These are phyloP conservation scores for Claviceps sp. DNA, from an alignment of 2,329 filamentous ascomycete species.

Conservation along the genomic window DNA sequence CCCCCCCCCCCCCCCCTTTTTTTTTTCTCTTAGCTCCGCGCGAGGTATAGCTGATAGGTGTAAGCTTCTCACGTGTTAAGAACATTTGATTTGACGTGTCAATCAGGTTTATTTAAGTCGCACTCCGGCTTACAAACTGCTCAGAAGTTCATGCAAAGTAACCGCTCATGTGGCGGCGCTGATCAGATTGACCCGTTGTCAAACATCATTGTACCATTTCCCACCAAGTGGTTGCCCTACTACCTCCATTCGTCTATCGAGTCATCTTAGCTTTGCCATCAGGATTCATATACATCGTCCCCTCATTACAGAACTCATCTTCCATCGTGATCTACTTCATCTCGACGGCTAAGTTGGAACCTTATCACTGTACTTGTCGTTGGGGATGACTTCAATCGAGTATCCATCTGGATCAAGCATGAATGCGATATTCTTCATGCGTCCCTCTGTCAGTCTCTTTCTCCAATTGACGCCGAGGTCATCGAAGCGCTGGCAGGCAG, in stretches of 20 bases:
- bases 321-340: not conserved
- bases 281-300: not conserved
- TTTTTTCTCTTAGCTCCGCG: not conserved
- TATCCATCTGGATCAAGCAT: constrained; percentile 79
- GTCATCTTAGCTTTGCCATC: not conserved
- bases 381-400: constrained; percentile 72
- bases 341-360: not conserved
- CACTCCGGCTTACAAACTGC: not conserved
- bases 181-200: not conserved
- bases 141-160: not conserved
- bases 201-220: not conserved
- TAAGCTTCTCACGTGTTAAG: no score
- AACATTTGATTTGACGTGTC: not conserved
- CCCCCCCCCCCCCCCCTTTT: no score
- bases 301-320: not conserved
- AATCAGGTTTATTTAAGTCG: not conserved
- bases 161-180: not conserved
- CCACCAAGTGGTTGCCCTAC: no score
- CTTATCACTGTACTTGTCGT: constrained; percentile 32
- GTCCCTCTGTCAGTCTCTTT: constrained; percentile 84
- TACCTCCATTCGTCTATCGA: not conserved
- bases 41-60: not conserved
- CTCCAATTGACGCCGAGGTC: constrained; percentile 75
- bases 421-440: constrained; percentile 91
- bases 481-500: constrained; percentile 78